A percentile compares a stretch with the other conserved stretches of the same genome.
phyloP scores from a whole-genome alignment of 1,284 basidiomycete species.

The Boletus hoseneyae region DNA sequence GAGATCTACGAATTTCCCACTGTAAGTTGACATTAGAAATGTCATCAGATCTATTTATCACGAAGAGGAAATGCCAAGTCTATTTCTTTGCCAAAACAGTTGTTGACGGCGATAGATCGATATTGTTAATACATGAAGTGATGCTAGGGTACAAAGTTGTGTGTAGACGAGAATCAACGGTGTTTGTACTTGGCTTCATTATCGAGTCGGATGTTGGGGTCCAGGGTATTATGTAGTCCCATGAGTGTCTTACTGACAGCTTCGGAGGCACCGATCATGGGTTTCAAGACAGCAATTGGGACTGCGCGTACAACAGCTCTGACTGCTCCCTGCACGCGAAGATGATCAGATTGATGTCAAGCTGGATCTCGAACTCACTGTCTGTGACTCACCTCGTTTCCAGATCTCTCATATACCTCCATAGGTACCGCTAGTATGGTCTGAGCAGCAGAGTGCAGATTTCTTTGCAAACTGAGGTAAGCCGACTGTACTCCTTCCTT shows the following conservation, averaged over 20 bases:
- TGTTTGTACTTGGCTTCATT: constrained; percentile 89
- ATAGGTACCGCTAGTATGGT: constrained; percentile 98
- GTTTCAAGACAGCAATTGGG: constrained; percentile 93
- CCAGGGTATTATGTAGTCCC: constrained; percentile 87
- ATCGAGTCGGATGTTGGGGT: constrained; percentile 75
- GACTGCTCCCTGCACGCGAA: constrained; percentile 68
- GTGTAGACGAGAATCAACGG: constrained; percentile 37
- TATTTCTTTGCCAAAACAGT: not conserved
- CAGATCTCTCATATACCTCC: constrained; percentile 95
- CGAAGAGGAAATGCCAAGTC: not conserved
- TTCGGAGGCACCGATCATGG: constrained; percentile 95
- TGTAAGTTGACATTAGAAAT: not conserved
- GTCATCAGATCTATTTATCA: not conserved
- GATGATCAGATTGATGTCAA: not conserved
- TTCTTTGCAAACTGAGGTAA: constrained; percentile 80
- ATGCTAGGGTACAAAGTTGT: constrained; percentile 22
- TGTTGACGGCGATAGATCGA: not conserved
- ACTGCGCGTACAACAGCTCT: constrained; percentile 93
- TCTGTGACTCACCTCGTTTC: constrained; percentile 65
- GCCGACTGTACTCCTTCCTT: constrained; percentile 88
- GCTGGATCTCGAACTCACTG: not conserved
- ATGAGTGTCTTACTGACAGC: constrained; percentile 94
- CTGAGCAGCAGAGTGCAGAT: constrained; percentile 91
- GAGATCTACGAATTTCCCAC: not conserved
- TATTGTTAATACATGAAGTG: constrained; percentile 15